Percentiles rank a stretch among this genome's conserved stretches.
Conservation (phyloP, 495 filamentous ascomycete genomes). For the Sordaria brevicollis region DNA sequence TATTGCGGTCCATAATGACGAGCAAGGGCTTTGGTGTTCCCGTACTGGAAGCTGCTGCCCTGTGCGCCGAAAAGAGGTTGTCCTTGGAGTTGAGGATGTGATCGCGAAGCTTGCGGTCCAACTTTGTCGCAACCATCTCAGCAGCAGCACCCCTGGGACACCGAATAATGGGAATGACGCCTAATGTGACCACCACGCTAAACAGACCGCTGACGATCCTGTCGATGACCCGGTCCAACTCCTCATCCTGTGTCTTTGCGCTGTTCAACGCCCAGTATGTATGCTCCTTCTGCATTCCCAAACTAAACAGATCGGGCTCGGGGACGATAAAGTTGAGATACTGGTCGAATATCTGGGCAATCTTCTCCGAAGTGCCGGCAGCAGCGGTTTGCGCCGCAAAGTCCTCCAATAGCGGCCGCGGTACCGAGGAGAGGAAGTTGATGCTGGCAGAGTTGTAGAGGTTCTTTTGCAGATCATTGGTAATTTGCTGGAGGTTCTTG, state of each 20-base stretch:
- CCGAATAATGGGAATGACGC: slow-evolving; percentile 53
- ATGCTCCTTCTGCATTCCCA: slow-evolving; percentile 75
- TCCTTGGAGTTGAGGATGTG: slow-evolving; percentile 96
- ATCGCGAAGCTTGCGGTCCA: slow-evolving; percentile 92
- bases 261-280: slow-evolving; percentile 94
- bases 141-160: slow-evolving; percentile 87
- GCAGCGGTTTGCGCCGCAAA: slow-evolving; percentile 83
- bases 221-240: slow-evolving; percentile 77
- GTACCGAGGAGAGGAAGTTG: slow-evolving; percentile 94
- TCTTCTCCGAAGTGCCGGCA: slow-evolving; percentile 72
- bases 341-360: slow-evolving; percentile 92
- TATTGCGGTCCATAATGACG: slow-evolving; percentile 84
- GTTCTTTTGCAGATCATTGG: slow-evolving; percentile 72
- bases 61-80: slow-evolving; percentile 64
- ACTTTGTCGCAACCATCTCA: slow-evolving; percentile 84
- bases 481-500: slow-evolving; percentile 71
- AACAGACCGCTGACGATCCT: slow-evolving; percentile 90
- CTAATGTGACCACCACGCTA: slow-evolving; percentile 95
- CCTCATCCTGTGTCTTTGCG: slow-evolving; percentile 77
- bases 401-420: slow-evolving; percentile 86
- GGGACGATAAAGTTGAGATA: slow-evolving; percentile 96
- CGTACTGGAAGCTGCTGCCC: slow-evolving; percentile 28
- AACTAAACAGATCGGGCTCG: slow-evolving; percentile 90
- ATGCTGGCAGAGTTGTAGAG: slow-evolving; percentile 93
- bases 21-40: slow-evolving; percentile 67